Conservation (phyloP, 768 basidiomycete genomes). For the Tricholoma saponaceum region DNA sequence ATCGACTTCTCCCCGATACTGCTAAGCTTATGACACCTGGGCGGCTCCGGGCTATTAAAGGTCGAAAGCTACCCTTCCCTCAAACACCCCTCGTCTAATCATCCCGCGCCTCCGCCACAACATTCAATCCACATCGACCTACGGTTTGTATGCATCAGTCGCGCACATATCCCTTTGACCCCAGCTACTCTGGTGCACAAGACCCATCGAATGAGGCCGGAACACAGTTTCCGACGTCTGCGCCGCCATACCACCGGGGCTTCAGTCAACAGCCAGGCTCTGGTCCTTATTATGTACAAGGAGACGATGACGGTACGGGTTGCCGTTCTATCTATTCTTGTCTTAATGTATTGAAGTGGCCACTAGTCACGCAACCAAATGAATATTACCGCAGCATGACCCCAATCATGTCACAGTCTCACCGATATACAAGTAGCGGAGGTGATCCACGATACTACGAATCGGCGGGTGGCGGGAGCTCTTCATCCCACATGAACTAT, state of each 20-base stretch:
- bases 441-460: constrained; percentile 21
- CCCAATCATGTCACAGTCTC: constrained; percentile 24
- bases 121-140: constrained; percentile 11
- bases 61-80: constrained; percentile 22
- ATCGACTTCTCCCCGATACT: constrained; percentile 34
- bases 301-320: constrained; percentile 15
- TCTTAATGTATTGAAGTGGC: neutral
- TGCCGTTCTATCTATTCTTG: neutral
- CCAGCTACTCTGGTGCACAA: constrained; percentile 27
- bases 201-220: constrained; percentile 17
- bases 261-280: constrained; percentile 30
- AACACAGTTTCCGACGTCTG: constrained; percentile 23
- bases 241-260: constrained; percentile 14
- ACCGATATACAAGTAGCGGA: constrained; percentile 24
- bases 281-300: constrained; percentile 30
- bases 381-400: constrained; percentile 36
- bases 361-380: constrained; percentile 9
- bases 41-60: constrained; percentile 44
- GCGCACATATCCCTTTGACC: constrained; percentile 40
- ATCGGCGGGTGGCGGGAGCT: constrained; percentile 13
- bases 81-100: constrained; percentile 20
- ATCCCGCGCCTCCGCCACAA: constrained; percentile 21
- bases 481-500: constrained; percentile 20
- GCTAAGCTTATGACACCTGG: constrained; percentile 40
- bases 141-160: constrained; percentile 33